Percentiles rank a stretch among this genome's conserved stretches.
Conservation (phyloP, 495 filamentous ascomycete species). For the Aspergillus nidulans region DNA sequence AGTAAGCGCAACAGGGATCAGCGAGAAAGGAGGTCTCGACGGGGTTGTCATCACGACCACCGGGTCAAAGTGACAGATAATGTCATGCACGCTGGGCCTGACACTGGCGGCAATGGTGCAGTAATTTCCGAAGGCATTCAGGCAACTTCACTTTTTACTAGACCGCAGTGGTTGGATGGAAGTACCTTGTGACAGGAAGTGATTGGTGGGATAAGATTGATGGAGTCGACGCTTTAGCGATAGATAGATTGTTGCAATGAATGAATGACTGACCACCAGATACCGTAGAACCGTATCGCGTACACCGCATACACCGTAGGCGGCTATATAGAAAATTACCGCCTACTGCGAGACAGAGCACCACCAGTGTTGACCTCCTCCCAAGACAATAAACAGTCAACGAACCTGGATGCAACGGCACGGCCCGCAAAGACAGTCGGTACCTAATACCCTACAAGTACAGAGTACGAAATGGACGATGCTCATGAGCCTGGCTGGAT, state of each 20-base stretch:
- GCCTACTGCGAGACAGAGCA: too few species aligned
- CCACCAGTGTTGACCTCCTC: too few species aligned
- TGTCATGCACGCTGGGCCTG: background rate
- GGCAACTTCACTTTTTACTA: background rate
- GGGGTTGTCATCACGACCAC: background rate
- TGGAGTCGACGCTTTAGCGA: background rate
- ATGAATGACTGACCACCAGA: background rate
- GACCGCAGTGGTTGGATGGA: background rate
- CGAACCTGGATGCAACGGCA: conserved; percentile 7
- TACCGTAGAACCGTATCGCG: too few species aligned
- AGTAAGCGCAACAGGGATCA: background rate
- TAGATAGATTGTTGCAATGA: background rate
- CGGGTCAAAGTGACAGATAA: background rate
- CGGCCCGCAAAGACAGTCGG: conserved; percentile 10
- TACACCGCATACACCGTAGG: too few species aligned
- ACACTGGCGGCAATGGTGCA: background rate
- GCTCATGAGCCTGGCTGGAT: background rate
- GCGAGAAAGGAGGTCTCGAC: background rate
- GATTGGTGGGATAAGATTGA: background rate
- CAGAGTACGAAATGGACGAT: background rate
- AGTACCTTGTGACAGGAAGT: background rate
- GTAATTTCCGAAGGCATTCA: background rate
- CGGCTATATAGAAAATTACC: too few species aligned
- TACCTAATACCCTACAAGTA: conserved; percentile 1
- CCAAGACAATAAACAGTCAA: background rate